These are phyloP conservation scores for Nadsonia commutata DNA, from an alignment of 1,139 yeast species.

Conservation along the genomic window DNA sequence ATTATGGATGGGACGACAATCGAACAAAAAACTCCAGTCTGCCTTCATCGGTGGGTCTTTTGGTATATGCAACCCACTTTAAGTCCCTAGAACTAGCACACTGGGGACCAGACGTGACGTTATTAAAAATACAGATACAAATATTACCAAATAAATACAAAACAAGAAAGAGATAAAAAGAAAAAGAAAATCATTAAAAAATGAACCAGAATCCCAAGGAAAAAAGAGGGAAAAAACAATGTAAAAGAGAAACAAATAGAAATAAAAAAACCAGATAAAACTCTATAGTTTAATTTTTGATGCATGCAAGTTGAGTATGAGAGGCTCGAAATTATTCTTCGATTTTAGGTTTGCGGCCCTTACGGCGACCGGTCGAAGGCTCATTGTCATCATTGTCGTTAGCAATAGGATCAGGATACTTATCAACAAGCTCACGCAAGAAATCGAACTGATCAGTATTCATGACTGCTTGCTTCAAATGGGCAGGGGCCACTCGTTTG, in stretches of 20 bases:
- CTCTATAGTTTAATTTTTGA: background rate
- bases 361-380: constrained; percentile 2
- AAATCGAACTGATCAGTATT: constrained; percentile 87
- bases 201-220: background rate
- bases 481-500: constrained; percentile 71
- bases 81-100: background rate
- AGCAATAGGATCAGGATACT: constrained; percentile 31
- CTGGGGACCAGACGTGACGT: background rate
- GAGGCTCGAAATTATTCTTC: background rate
- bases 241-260: background rate
- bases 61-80: too few relatives aligned
- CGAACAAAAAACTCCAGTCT: too few relatives aligned
- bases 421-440: constrained; percentile 56
- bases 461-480: constrained; percentile 71
- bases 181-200: background rate
- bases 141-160: background rate
- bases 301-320: background rate
- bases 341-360: constrained; percentile 4
- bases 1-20: too few relatives aligned
- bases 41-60: too few relatives aligned
- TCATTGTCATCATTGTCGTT: constrained; percentile 9
- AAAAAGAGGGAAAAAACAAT: background rate
- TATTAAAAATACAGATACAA: background rate
- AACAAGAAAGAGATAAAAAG: background rate
- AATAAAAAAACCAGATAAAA: background rate